Evolutionary conservation across 306 rosid genomes (phyloP), one percentile per base, ranked within the genome.

Genomic region (Lathyrus oleraceus): DNA sequence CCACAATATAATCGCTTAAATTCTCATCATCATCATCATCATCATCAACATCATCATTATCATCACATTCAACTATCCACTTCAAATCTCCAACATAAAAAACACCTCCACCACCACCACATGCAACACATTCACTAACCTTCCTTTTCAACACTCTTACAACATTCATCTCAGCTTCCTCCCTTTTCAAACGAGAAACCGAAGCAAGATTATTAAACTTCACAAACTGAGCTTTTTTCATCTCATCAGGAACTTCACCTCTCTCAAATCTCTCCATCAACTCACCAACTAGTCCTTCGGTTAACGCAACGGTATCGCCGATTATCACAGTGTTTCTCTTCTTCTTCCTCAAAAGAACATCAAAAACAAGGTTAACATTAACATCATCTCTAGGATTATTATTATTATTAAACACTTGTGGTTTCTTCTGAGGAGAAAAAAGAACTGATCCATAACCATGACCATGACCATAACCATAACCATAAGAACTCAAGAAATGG

Each of bases 261-360:
- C 84, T 88, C 39, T 85, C 87, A 5, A 88, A 53, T 79, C 74
- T 87, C 60, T 79, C 78, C 81, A 80, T 81, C 2, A 94, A 48
- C 76, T 94, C 96, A 2, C 74, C 66, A 48, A 91, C 83, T 11
- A 91, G 79, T 45, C 91, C 87, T 75, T 91, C 95, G 21, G 84
- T 91, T 6, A 81, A 38, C 42, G 84, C 53, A 44, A 65, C 42
- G 1, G 89, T 83, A 60, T 91, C 97, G 54, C 95, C 92, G 30
- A 91, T 85, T 53, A 94, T 87, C 69, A 94, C 96, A n/a, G 84
- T 79, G 81, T 94, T 94, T 83, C 61, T 88, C 23, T 72, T 88
- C 78, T 77, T 88, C 75, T 76, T 87, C 74, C 91, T 88, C 67
- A 73, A 38, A 49, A 90, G 54, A 0, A 82, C 82, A 64, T 90